Percentiles rank a stretch among this genome's conserved stretches.
phyloP scores from a whole-genome alignment of 768 basidiomycete genomes.

The Fomitopsis serialis region DNA sequence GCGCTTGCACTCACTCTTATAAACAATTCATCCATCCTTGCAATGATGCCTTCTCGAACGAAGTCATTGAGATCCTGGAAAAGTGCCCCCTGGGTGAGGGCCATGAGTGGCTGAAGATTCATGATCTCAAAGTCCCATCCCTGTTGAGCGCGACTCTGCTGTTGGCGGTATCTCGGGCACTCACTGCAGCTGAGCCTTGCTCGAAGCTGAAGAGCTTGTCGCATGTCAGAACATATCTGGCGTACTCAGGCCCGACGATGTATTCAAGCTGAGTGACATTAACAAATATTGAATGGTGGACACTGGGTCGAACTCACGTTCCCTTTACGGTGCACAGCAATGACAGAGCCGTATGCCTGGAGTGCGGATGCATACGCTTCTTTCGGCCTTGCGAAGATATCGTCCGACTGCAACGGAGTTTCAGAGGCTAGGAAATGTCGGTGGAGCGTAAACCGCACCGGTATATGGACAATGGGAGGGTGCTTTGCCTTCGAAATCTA shows the following conservation, averaged over 20 bases:
- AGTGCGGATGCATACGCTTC: conserved; percentile 28
- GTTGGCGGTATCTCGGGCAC: not conserved
- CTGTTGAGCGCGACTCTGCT: not conserved
- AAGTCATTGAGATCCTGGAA: conserved; percentile 26
- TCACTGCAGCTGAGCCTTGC: conserved; percentile 25
- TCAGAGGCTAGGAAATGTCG: not conserved
- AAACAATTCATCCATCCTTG: conserved; percentile 21
- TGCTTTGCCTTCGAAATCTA: not conserved
- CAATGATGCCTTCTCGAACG: conserved; percentile 23
- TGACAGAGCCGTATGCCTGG: conserved; percentile 23
- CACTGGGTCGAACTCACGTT: conserved; percentile 13
- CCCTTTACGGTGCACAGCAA: conserved; percentile 27
- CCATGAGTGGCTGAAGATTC: conserved; percentile 25
- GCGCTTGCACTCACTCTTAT: conserved; percentile 8
- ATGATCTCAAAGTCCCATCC: conserved; percentile 17
- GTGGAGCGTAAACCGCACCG: conserved; percentile 1
- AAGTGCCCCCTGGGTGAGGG: conserved; percentile 20
- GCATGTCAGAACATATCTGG: conserved; percentile 24
- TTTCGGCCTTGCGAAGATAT: conserved; percentile 25
- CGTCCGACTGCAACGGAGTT: conserved; percentile 11
- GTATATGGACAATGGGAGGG: conserved; percentile 15
- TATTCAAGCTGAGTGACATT: conserved; percentile 25
- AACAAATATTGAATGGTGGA: not conserved
- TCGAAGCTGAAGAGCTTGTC: conserved; percentile 29
- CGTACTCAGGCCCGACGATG: conserved; percentile 24